A percentile compares a stretch with the other conserved stretches of the same genome.
These are phyloP conservation scores for Mycena rosella DNA, from an alignment of 768 basidiomycete genomes.

Conservation along the genomic window DNA sequence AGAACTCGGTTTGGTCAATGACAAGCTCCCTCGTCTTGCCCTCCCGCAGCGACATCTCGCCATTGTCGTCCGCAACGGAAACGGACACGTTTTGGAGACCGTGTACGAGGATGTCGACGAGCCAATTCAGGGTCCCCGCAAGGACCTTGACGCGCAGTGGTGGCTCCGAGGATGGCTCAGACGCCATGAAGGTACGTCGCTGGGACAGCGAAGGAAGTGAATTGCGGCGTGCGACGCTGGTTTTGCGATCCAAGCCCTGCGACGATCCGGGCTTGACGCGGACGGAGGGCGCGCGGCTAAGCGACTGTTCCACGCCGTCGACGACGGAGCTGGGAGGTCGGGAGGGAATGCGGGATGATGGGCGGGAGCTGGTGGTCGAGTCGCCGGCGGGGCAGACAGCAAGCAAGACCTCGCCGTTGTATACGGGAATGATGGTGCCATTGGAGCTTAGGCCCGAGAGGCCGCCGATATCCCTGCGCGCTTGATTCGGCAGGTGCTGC, in stretches of 20 bases:
- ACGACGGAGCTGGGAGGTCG: constrained; percentile 77
- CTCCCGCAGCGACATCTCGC: constrained; percentile 83
- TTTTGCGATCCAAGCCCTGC: constrained; percentile 80
- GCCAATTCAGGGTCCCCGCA: constrained; percentile 80
- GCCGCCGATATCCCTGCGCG: constrained; percentile 48
- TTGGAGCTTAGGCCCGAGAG: constrained; percentile 62
- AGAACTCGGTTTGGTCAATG: constrained; percentile 81
- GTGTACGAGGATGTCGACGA: constrained; percentile 82
- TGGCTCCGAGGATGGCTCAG: constrained; percentile 76
- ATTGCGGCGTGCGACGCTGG: constrained; percentile 78
- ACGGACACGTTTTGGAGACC: constrained; percentile 84
- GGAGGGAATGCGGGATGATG: constrained; percentile 73
- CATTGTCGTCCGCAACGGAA: constrained; percentile 88
- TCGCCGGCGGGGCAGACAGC: constrained; percentile 70
- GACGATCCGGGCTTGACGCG: constrained; percentile 81
- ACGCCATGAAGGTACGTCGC: constrained; percentile 65
- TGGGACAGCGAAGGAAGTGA: constrained; percentile 85
- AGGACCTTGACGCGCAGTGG: constrained; percentile 83
- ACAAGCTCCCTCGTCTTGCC: constrained; percentile 79
- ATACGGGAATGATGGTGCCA: constrained; percentile 79
- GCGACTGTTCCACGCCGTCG: constrained; percentile 54
- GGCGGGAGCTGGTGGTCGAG: constrained; percentile 61
- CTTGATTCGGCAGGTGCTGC: constrained; percentile 50
- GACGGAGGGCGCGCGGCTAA: constrained; percentile 78
- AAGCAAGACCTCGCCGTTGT: constrained; percentile 80